phyloP scores from a whole-genome alignment of 2,329 filamentous ascomycete species.

The Raffaelea deltoideospora region DNA sequence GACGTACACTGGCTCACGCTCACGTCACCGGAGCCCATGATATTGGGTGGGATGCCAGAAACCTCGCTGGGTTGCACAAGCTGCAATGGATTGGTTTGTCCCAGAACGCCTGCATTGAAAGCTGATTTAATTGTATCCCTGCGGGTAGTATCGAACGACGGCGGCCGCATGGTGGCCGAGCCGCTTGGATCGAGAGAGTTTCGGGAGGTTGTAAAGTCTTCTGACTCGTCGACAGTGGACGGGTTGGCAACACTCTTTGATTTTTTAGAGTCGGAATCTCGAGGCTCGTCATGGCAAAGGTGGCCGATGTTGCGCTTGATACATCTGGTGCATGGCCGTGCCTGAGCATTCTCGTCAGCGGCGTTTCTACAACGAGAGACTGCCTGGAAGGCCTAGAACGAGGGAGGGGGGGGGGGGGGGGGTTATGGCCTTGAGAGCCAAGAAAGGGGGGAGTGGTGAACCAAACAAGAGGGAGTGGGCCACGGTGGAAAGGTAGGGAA shows the following conservation, averaged over 20 bases:
- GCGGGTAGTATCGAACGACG: conserved; percentile 24
- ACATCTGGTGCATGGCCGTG: conserved; percentile 91
- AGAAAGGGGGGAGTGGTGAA: too few relatives aligned
- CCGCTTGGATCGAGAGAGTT: conserved; percentile 37
- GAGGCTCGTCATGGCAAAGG: conserved; percentile 92
- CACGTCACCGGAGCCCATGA: conserved; percentile 40
- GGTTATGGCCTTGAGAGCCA: too few relatives aligned
- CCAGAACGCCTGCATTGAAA: conserved; percentile 28
- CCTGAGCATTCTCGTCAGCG: conserved; percentile 34
- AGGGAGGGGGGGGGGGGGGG: not conserved
- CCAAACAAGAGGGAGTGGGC: too few relatives aligned
- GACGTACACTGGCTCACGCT: conserved; percentile 62
- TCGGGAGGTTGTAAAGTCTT: conserved; percentile 23
- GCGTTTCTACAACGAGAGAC: too few relatives aligned
- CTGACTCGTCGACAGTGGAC: conserved; percentile 46
- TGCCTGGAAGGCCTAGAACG: not conserved
- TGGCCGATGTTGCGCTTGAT: conserved; percentile 98
- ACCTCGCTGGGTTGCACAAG: conserved; percentile 58
- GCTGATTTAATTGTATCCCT: conserved; percentile 24
- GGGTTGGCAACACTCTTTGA: conserved; percentile 49
- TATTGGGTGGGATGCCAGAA: conserved; percentile 49
- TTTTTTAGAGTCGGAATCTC: conserved; percentile 71
- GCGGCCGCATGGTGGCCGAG: conserved; percentile 40
- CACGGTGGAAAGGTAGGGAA: too few relatives aligned
- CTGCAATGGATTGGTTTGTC: conserved; percentile 41